A percentile compares a stretch with the other conserved stretches of the same genome.
phyloP scores from a whole-genome alignment of 371 early-diverging fungal genomes.

The Mucor plumbeus region DNA sequence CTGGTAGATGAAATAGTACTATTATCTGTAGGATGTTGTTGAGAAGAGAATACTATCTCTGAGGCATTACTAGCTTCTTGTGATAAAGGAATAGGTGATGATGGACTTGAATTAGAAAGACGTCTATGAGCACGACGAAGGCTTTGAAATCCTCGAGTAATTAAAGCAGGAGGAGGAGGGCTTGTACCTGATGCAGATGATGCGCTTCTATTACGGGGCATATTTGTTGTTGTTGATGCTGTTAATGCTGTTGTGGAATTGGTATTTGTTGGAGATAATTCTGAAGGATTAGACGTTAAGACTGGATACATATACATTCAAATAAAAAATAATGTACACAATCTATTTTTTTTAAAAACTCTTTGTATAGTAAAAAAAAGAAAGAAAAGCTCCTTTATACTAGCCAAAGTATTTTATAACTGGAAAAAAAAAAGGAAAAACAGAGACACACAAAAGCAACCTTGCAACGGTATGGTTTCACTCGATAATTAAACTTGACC shows the following conservation, averaged over 20 bases:
- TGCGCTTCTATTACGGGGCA: conserved; percentile 44
- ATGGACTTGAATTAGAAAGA: conserved; percentile 25
- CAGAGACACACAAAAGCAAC: conserved; percentile 2
- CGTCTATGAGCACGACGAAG: conserved; percentile 39
- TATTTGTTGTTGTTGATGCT: conserved; percentile 4
- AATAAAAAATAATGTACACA: background rate
- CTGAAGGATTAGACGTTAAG: conserved; percentile 5
- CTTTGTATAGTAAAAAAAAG: background rate
- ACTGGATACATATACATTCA: conserved; percentile 15
- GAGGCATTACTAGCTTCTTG: background rate
- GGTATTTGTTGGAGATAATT: background rate
- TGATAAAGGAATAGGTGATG: conserved; percentile 15
- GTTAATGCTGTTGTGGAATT: conserved; percentile 1
- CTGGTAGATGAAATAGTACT: background rate
- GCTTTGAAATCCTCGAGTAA: conserved; percentile 44
- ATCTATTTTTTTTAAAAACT: too few relatives aligned
- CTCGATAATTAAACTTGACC: conserved; percentile 5
- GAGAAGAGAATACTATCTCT: background rate
- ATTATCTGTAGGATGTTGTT: background rate
- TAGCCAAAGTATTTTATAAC: conserved; percentile 1
- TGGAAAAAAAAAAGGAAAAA: conserved; percentile 1
- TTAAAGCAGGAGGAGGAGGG: conserved; percentile 31
- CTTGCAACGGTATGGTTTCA: conserved; percentile 12
- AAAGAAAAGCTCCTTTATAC: background rate
- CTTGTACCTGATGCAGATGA: conserved; percentile 31